Base-by-base conservation (phyloP, 208 protist species). In the Tritrichomonas foetus region DNA sequence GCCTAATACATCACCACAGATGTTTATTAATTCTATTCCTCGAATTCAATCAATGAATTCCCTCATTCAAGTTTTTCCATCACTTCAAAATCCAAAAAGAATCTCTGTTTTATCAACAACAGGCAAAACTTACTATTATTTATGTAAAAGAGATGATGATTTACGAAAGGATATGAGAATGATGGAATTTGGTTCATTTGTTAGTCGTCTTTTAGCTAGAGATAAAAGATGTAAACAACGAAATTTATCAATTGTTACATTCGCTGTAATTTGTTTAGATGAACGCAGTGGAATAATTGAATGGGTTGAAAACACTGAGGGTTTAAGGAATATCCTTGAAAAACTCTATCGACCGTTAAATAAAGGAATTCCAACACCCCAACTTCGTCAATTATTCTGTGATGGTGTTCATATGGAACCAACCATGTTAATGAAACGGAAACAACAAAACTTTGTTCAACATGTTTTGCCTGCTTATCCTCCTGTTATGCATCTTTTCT, bases 401-500 rank as follows among this genome's bases (percentile, higher is more conserved):
- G 47, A 89, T 57, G 78, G 41, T 30, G 47, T 39, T 22, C 0
- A 39, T 22, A 11, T n/a, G 1, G 41, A 82, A 50, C 11, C 39
- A 14, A 16, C 1, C 16, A 22, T 16, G 5, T 22, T 5, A 61
- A 61, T 61, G 53, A 16, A 16, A 61, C 5, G 53, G 16, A 82
- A 50, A 41, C 50, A 39, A 30, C 33, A 82, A 41, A n/a, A 50
- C 33, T 89, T 89, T 30, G 25, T 13, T 36, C 14, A 89, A 27
- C 5, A 14, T 3, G 39, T 98, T 69, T 75, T 98, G 3, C 96
- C 96, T 8, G 94, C 94, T 64, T 95, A 97, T 0, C 97, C 96
- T 49, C 97, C 97, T 1, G 96, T 98, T 0, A 94, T 99, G n/a
- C 97, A 98, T 92, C 96, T 96, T 93, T 99, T 97, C 97, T 98